Percentiles rank a stretch among this genome's conserved stretches.
phyloP scores from a whole-genome alignment of 176 grass and related monocot species.

The Eleusine indica region DNA sequence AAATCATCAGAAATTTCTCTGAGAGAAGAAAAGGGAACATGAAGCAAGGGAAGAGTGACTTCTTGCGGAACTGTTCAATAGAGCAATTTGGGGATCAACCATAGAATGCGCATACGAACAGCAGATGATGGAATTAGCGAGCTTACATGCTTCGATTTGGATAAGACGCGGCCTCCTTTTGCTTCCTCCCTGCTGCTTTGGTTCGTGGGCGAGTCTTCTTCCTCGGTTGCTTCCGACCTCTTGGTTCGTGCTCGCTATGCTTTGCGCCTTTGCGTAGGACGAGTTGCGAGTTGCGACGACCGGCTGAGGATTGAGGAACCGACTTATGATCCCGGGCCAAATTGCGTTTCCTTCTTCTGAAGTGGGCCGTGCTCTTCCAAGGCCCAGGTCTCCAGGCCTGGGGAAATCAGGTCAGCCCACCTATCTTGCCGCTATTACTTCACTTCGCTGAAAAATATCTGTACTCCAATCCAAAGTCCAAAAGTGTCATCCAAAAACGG shows the following conservation, averaged over 20 bases:
- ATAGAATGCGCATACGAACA: background rate
- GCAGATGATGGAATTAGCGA: background rate
- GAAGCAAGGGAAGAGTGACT: background rate
- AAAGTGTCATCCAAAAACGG: background rate
- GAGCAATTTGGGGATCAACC: background rate
- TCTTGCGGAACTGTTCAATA: background rate
- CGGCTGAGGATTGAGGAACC: background rate
- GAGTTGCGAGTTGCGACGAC: background rate
- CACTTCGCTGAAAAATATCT: background rate
- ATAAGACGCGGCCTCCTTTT: background rate
- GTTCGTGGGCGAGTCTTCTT: background rate
- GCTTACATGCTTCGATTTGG: constrained; percentile 56
- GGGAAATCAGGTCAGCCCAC: background rate
- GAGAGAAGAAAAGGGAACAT: background rate
- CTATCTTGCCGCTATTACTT: background rate
- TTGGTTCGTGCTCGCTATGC: background rate
- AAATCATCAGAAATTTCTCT: background rate
- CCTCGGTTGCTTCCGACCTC: background rate
- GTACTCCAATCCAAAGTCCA: too few relatives aligned
- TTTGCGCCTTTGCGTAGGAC: background rate
- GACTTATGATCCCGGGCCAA: background rate
- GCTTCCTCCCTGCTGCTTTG: constrained; percentile 12
- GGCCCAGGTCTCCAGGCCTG: background rate
- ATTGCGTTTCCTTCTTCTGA: background rate
- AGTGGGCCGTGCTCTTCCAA: background rate